Evolutionary conservation across 2,329 filamentous ascomycete genomes (phyloP), one percentile per base, ranked within the genome.

Genomic region (Remersonia thermophila): DNA sequence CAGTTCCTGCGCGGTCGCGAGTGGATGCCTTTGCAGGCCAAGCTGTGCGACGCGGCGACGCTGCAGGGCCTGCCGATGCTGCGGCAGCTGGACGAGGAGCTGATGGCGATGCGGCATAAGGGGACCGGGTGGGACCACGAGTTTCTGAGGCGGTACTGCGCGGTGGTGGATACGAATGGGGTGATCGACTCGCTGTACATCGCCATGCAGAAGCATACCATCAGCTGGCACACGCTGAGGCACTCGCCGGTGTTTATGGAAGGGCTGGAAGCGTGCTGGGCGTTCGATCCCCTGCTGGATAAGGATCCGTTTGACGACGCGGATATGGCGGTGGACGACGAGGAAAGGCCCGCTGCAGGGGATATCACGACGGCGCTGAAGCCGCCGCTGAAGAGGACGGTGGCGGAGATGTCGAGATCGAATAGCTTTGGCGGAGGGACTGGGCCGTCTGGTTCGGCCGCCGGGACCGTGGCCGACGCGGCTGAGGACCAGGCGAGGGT

Each of bases 171-270:
- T 32, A 56, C 59, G 3, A 63, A 60, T 36, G 72, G 71, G 30
- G 69, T 67, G 45, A 67, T 74, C 16, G 68, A 74, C 45, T 73
- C 71, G 14, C 53, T 77, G 11, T 77, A 77, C 46, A 72, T 77
- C 38, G 69, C 71, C 37, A 70, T 73, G 67, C 56, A 60, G 10
- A 49, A 60, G 5, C 64, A 69, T 37, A 66, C 63, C 6, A 56
- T 77, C n/a, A 70, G 69, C 2, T 77, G 72, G 72, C 60, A 66
- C 40, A 63, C 61, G 25, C 54, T 77, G 20, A 60, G 60, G 36
- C 56, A 61, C 25, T 60, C 66, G 3, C 63, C 65, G 1, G 56
- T 66, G 2, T 69, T 63, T 42, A 54, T 69, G 6, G 59, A 67
- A 10, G 69, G 69, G 2, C 58, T 77, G 0, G 72, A 76, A 44